These are phyloP conservation scores for Phaeosphaeria sp. DNA, from an alignment of 2,329 filamentous ascomycete genomes.

Conservation along the genomic window DNA sequence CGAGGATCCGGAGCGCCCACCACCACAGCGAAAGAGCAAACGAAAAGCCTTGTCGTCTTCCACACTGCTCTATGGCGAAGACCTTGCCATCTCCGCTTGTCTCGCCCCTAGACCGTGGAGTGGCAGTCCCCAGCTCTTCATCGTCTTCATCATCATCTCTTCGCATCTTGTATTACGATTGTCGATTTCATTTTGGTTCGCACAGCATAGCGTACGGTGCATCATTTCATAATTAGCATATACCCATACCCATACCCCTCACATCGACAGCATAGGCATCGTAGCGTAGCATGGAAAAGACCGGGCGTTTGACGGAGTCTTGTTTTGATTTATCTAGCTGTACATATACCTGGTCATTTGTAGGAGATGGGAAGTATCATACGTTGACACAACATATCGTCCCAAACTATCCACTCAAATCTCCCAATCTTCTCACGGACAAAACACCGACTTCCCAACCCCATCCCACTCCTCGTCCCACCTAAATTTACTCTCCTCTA, in stretches of 20 bases:
- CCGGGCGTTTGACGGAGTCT: not conserved
- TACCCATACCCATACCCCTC: not conserved
- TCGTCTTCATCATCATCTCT: too few relatives aligned
- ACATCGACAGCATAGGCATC: not conserved
- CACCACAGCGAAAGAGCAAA: too few relatives aligned
- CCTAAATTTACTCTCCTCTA: slow-evolving; percentile 73
- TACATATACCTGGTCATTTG: not conserved
- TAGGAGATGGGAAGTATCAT: not conserved
- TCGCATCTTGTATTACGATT: not conserved
- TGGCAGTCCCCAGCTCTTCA: too few relatives aligned
- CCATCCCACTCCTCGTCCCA: slow-evolving; percentile 96
- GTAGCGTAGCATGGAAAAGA: not conserved
- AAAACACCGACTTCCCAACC: slow-evolving; percentile 75
- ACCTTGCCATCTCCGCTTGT: too few relatives aligned
- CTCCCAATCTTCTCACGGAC: too few relatives aligned
- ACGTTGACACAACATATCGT: not conserved
- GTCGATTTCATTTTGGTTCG: not conserved
- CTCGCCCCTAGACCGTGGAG: too few relatives aligned
- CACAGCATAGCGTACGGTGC: not conserved
- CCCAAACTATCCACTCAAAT: too few relatives aligned
- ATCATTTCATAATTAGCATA: not conserved
- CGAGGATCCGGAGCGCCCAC: too few relatives aligned
- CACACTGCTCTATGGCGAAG: too few relatives aligned
- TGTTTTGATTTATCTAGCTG: too few relatives aligned
- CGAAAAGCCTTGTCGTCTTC: too few relatives aligned